Conservation (phyloP, 257 asterid species). For the Petunia secreta region DNA sequence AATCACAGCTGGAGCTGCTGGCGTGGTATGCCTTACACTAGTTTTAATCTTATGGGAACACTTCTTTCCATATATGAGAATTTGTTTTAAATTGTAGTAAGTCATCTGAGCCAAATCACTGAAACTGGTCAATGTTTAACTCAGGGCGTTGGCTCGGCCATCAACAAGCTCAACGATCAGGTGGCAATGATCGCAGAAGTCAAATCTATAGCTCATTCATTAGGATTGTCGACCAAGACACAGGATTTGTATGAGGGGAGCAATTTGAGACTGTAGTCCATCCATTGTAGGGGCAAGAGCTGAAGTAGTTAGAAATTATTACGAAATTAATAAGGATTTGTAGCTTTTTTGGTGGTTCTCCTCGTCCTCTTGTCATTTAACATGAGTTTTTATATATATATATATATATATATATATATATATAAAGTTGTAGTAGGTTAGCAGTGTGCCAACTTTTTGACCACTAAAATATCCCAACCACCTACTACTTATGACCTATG, state of each 20-base stretch:
- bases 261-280: slow-evolving; percentile 42
- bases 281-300: slow-evolving; percentile 1
- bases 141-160: slow-evolving; percentile 95
- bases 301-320: background rate
- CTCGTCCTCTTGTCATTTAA: no score
- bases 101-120: background rate
- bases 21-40: slow-evolving; percentile 55
- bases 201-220: slow-evolving; percentile 63
- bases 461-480: no score
- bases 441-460: no score
- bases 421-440: no score
- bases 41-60: background rate
- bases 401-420: no score
- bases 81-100: background rate
- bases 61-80: background rate
- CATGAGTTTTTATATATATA: no score
- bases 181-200: slow-evolving; percentile 96
- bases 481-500: no score
- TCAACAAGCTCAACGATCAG: slow-evolving; percentile 85
- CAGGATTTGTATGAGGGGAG: slow-evolving; percentile 36
- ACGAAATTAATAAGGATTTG: background rate
- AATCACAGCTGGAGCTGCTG: slow-evolving; percentile 87
- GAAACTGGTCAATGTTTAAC: slow-evolving; percentile 1
- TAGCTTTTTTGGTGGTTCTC: background rate
- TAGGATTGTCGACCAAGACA: slow-evolving; percentile 40